A percentile compares a stretch with the other conserved stretches of the same genome.
These are phyloP conservation scores for Xylaria castorea DNA, from an alignment of 495 filamentous ascomycete genomes.

Conservation along the genomic window DNA sequence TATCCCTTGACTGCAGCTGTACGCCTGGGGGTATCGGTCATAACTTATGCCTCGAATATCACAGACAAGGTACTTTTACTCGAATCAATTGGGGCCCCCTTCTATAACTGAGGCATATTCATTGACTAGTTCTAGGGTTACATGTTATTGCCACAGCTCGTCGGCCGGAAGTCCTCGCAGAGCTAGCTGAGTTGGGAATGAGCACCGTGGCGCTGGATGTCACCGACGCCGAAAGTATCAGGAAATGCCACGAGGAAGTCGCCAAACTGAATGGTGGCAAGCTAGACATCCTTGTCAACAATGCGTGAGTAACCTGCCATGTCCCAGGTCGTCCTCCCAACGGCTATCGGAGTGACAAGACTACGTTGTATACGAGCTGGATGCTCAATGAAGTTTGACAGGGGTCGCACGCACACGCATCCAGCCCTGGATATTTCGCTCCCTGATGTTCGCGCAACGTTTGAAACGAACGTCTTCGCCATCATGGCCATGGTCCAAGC, in stretches of 20 bases:
- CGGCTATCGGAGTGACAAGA: neutral
- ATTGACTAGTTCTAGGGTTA: slow-evolving; percentile 45
- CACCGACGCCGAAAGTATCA: slow-evolving; percentile 57
- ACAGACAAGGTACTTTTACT: slow-evolving; percentile 47
- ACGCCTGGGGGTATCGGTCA: slow-evolving; percentile 62
- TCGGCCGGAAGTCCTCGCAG: slow-evolving; percentile 50
- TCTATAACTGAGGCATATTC: neutral
- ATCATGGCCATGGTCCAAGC: slow-evolving; percentile 60
- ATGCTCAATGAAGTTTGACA: slow-evolving; percentile 27
- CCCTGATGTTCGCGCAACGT: slow-evolving; percentile 58
- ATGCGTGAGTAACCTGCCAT: slow-evolving; percentile 53
- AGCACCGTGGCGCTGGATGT: slow-evolving; percentile 58
- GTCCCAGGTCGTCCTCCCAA: neutral
- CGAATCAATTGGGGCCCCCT: no score
- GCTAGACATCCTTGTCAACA: slow-evolving; percentile 73
- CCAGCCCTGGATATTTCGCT: slow-evolving; percentile 62
- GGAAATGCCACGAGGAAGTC: slow-evolving; percentile 52
- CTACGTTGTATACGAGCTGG: neutral
- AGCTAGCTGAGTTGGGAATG: slow-evolving; percentile 55
- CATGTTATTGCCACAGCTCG: slow-evolving; percentile 63
- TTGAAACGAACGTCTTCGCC: slow-evolving; percentile 70
- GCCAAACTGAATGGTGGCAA: slow-evolving; percentile 59
- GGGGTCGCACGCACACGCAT: slow-evolving; percentile 57
- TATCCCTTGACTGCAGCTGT: slow-evolving; percentile 45
- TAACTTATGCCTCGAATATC: slow-evolving; percentile 57